phyloP scores from a whole-genome alignment of 2,329 filamentous ascomycete genomes.

The Fragosphaeria purpurea region DNA sequence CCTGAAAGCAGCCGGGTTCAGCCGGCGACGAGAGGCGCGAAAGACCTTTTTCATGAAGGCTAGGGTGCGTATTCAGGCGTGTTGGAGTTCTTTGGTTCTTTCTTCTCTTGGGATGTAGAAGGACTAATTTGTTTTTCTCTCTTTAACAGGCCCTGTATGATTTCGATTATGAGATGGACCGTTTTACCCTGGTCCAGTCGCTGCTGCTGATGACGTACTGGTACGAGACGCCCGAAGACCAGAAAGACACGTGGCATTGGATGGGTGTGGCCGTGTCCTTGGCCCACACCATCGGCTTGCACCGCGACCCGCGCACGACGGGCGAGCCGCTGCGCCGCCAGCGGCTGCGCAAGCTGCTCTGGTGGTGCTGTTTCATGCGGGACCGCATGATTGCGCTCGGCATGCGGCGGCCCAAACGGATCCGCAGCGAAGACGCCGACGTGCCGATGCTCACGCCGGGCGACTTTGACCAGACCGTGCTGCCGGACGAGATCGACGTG shows the following conservation, averaged over 20 bases:
- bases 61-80: slow-evolving; percentile 46
- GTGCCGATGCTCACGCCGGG: slow-evolving; percentile 78
- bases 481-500: slow-evolving; percentile 58
- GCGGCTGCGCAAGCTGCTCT: slow-evolving; percentile 86
- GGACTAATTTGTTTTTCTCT: not conserved
- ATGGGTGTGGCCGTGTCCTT: slow-evolving; percentile 93
- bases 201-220: slow-evolving; percentile 91
- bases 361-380: slow-evolving; percentile 97
- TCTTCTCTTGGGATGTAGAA: no score
- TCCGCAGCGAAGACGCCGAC: slow-evolving; percentile 89
- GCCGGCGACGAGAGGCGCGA: slow-evolving; percentile 67
- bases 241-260: slow-evolving; percentile 98
- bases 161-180: slow-evolving; percentile 88
- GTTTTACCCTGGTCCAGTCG: slow-evolving; percentile 78
- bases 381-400: slow-evolving; percentile 86
- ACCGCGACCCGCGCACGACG: slow-evolving; percentile 69
- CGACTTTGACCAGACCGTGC: slow-evolving; percentile 70
- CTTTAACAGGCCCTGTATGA: slow-evolving; percentile 66
- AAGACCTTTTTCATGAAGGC: slow-evolving; percentile 85
- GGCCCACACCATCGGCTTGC: slow-evolving; percentile 85
- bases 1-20: slow-evolving; percentile 67
- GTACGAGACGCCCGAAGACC: slow-evolving; percentile 94
- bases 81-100: no score
- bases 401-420: slow-evolving; percentile 84
- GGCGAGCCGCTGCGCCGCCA: slow-evolving; percentile 65